Percentiles rank a stretch among this genome's conserved stretches.
Conservation (phyloP, 306 rosid genomes). For the Psophocarpus tetragonolobus region DNA sequence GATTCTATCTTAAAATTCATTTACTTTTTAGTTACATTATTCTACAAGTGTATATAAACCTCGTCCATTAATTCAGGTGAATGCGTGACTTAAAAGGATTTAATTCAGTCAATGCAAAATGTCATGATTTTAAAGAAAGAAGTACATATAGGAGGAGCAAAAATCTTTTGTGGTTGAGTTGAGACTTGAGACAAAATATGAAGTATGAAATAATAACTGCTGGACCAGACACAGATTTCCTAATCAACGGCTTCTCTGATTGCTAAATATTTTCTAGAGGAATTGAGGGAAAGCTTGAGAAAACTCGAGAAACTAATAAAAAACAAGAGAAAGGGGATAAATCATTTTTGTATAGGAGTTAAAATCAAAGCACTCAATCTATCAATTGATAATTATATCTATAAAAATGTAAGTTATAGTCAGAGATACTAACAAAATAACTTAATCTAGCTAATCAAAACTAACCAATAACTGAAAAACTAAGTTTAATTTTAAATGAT, state of each 20-base stretch:
- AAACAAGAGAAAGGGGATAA: no score
- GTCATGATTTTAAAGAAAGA: not conserved
- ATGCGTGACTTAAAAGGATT: not conserved
- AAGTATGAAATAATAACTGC: not conserved
- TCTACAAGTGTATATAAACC: not conserved
- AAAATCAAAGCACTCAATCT: no score
- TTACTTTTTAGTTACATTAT: not conserved
- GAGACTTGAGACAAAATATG: conserved; percentile 13
- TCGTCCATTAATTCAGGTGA: not conserved
- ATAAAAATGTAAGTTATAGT: no score
- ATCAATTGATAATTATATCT: no score
- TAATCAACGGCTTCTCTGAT: conserved; percentile 23
- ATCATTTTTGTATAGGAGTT: no score
- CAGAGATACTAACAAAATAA: no score
- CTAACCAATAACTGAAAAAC: no score
- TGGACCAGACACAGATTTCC: conserved; percentile 17
- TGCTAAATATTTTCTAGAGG: conserved; percentile 27
- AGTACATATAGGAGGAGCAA: not conserved
- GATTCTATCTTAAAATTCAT: not conserved
- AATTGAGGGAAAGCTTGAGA: no score
- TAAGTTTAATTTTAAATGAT: no score
- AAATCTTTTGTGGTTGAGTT: not conserved
- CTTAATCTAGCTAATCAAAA: no score
- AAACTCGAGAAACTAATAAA: no score
- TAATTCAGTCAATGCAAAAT: not conserved